A percentile compares a stretch with the other conserved stretches of the same genome.
Evolutionary conservation across 148 eudicot genomes (phyloP).

Genomic region (Rhododendron kiyosumense): DNA sequence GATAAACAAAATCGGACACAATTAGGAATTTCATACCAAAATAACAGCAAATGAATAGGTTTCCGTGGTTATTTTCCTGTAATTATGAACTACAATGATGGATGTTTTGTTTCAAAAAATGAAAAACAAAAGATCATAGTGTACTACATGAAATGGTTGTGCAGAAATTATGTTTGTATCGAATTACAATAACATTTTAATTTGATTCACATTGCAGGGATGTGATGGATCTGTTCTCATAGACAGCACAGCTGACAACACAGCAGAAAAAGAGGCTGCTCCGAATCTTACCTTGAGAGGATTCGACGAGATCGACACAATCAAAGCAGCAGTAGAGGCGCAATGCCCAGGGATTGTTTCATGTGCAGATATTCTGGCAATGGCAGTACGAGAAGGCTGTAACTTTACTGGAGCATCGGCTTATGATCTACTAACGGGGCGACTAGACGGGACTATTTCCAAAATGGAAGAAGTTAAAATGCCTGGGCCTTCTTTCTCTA

Average conservation of each 20-base stretch:
- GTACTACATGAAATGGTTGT: not conserved
- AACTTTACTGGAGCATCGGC: conserved; percentile 10
- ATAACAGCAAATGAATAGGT: too few species aligned
- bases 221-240: conserved; percentile 25
- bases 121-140: not conserved
- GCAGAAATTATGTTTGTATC: not conserved
- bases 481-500: conserved; percentile 13
- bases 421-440: conserved; percentile 19
- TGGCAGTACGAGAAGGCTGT: conserved; percentile 19
- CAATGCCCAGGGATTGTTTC: conserved; percentile 21
- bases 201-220: conserved; percentile 6
- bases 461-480: conserved; percentile 9
- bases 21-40: too few species aligned
- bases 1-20: too few species aligned
- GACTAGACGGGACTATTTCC: conserved; percentile 22
- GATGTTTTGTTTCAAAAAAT: too few species aligned
- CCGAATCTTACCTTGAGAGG: conserved; percentile 23
- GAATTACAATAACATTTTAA: not conserved
- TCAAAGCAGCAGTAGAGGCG: conserved; percentile 16
- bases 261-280: conserved; percentile 22
- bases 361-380: conserved; percentile 20
- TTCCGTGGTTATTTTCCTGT: too few species aligned
- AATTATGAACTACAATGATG: too few species aligned
- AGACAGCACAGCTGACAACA: not conserved
- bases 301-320: conserved; percentile 12